Percentiles rank a stretch among this genome's conserved stretches.
These are phyloP conservation scores for Ogataea dorogensis DNA, from an alignment of 805 yeast genomes.

Conservation along the genomic window DNA sequence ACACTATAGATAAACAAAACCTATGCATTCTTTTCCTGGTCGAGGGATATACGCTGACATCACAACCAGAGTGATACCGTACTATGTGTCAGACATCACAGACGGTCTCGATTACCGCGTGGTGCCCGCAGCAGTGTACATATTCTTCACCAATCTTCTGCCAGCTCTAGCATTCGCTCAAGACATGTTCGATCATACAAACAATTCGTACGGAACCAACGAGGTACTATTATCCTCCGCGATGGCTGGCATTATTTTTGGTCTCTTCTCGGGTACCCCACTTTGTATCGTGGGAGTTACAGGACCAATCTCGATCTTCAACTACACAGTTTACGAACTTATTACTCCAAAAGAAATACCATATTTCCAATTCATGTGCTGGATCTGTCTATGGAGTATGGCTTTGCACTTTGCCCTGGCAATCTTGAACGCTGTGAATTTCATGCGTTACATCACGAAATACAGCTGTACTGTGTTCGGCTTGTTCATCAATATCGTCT, in stretches of 20 bases:
- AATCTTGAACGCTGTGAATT: slow-evolving; percentile 61
- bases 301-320: slow-evolving; percentile 91
- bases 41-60: slow-evolving; percentile 57
- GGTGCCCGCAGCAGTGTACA: slow-evolving; percentile 76
- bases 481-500: slow-evolving; percentile 81
- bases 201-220: slow-evolving; percentile 85
- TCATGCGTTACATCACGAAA: slow-evolving; percentile 67
- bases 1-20: too few species aligned
- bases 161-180: slow-evolving; percentile 97
- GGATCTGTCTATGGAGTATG: slow-evolving; percentile 93
- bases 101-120: slow-evolving; percentile 88
- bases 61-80: slow-evolving; percentile 51
- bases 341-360: slow-evolving; percentile 50
- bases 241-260: slow-evolving; percentile 86
- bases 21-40: slow-evolving; percentile 28
- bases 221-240: slow-evolving; percentile 85
- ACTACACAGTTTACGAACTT: slow-evolving; percentile 81
- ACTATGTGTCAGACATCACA: slow-evolving; percentile 71
- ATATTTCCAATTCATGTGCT: slow-evolving; percentile 90
- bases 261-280: slow-evolving; percentile 86
- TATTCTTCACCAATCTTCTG: slow-evolving; percentile 84
- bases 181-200: slow-evolving; percentile 92
- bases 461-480: slow-evolving; percentile 95
- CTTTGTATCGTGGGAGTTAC: slow-evolving; percentile 95
- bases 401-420: slow-evolving; percentile 75